Percentiles rank a stretch among this genome's conserved stretches.
phyloP scores from a whole-genome alignment of 352 stramenopile species.

The Phytophthora agathidicida region DNA sequence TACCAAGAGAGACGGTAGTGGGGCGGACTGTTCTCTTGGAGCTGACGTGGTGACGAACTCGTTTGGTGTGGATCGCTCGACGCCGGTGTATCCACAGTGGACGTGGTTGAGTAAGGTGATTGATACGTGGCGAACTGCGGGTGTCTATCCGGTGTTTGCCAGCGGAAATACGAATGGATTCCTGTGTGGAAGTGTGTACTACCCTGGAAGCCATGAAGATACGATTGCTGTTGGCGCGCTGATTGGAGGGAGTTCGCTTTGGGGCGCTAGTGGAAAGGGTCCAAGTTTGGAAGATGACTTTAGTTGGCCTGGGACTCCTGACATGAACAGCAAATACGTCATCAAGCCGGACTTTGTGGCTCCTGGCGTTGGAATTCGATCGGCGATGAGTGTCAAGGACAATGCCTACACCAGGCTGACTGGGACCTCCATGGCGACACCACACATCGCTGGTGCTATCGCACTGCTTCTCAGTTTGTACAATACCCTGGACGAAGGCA shows the following conservation, averaged over 20 bases:
- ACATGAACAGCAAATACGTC: conserved; percentile 28
- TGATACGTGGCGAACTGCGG: conserved; percentile 55
- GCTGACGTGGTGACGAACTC: conserved; percentile 73
- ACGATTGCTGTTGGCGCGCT: conserved; percentile 67
- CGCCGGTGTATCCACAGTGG: conserved; percentile 52
- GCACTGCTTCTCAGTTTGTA: conserved; percentile 60
- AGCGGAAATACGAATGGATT: conserved; percentile 80
- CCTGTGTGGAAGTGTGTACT: conserved; percentile 72
- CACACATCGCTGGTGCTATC: conserved; percentile 64
- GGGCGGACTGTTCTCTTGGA: conserved; percentile 55
- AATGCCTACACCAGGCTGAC: conserved; percentile 64
- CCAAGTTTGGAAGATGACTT: conserved; percentile 42
- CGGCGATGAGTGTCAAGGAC: conserved; percentile 63
- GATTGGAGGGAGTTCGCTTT: conserved; percentile 62
- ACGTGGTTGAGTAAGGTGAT: conserved; percentile 64
- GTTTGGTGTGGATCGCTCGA: conserved; percentile 62
- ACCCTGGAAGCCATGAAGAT: conserved; percentile 58
- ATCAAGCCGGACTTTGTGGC: conserved; percentile 82
- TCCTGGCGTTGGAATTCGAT: conserved; percentile 70
- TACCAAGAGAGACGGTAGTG: conserved; percentile 53
- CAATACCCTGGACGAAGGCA: conserved; percentile 10
- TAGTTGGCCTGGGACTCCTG: background rate
- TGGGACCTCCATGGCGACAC: conserved; percentile 81
- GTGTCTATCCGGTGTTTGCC: conserved; percentile 64
- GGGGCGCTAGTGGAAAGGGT: conserved; percentile 75